Evolutionary conservation across 1,284 basidiomycete genomes (phyloP).

Genomic region (Fomitopsis pinicola): DNA sequence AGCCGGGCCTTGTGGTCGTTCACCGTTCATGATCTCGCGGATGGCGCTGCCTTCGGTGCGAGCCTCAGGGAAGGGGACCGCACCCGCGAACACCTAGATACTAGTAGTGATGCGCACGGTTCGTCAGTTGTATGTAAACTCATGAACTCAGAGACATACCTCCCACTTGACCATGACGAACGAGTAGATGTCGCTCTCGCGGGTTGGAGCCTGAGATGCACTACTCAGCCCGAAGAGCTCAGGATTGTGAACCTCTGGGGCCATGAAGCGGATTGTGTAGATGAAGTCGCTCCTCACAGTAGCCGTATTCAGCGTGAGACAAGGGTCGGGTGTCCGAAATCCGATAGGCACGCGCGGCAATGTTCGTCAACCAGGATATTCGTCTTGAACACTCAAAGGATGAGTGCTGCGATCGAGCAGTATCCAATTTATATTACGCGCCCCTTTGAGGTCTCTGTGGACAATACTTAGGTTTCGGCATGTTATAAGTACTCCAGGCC

Average conservation of each 20-base stretch:
- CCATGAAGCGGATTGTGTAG: not conserved
- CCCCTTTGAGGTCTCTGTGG: conserved; percentile 1
- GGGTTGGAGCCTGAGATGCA: not conserved
- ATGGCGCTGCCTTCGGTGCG: not conserved
- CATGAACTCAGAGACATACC: not conserved
- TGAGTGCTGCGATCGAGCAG: not conserved
- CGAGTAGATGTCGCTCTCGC: conserved; percentile 4
- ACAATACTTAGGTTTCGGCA: not conserved
- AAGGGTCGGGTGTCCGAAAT: conserved; percentile 1
- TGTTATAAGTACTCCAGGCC: not conserved
- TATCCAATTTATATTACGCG: not conserved
- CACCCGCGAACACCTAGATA: not conserved
- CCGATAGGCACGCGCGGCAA: not conserved
- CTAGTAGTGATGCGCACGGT: not conserved
- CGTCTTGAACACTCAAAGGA: not conserved
- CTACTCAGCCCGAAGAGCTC: not conserved
- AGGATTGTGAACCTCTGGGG: conserved; percentile 2
- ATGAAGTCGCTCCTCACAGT: not conserved
- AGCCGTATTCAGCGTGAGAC: not conserved
- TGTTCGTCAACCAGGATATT: conserved; percentile 8
- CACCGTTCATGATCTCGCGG: not conserved
- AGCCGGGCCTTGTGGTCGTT: too few species aligned
- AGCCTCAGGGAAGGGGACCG: not conserved
- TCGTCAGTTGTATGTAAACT: too few species aligned
- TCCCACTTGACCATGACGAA: conserved; percentile 1